Base-by-base conservation (phyloP, 2,329 filamentous ascomycete genomes). In the Pleoardoris graminearum region DNA sequence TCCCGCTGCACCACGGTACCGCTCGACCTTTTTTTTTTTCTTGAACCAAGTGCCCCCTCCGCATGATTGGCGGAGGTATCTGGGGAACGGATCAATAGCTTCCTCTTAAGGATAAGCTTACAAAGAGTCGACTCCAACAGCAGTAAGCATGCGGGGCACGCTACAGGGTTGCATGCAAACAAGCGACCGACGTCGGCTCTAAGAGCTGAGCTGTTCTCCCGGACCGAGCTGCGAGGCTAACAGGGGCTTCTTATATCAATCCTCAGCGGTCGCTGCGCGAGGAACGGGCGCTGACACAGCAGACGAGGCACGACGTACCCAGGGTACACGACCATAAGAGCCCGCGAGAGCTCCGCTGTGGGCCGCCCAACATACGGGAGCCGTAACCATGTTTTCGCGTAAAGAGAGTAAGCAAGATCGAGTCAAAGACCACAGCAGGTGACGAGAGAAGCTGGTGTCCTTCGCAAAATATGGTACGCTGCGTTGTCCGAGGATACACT, bases 331-430 rank as follows among this genome's bases (percentile, higher is more conserved):
- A 21, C 21, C 16, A 25, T 3, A n/a, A 29, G 3, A 29, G 19
- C 6, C 3, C 14, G 21, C 17, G 43, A 43, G 17, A 33, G 29
- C 27, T 29, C 25, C 30, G 36, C 42, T 52, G 23, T 48, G 46
- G 48, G 41, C 49, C 46, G 48, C 48, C 48, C 56, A 57, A 53
- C 50, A 45, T 33, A 19, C 19, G 8, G 29, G 29, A 23, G 11
- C 30, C 22, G 16, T 29, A 54, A 62, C 25, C 11, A 72, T 72
- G 70, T 69, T 70, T 43, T 62, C 53, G 50, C 65, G 56, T 50
- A 68, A 67, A 55, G 62, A 71, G 44, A 67, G 70, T 72, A 46
- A 67, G 70, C 30, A 39, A n/a, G 12, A 35, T 21, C 30, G n/a
- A 33, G 43, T 30, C 22, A 23, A 48, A 21, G 21, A n/a, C 42